Percentiles rank a stretch among this genome's conserved stretches.
Evolutionary conservation across 345 rosid species (phyloP).

Genomic region (Psidium friedrichsthalianum): DNA sequence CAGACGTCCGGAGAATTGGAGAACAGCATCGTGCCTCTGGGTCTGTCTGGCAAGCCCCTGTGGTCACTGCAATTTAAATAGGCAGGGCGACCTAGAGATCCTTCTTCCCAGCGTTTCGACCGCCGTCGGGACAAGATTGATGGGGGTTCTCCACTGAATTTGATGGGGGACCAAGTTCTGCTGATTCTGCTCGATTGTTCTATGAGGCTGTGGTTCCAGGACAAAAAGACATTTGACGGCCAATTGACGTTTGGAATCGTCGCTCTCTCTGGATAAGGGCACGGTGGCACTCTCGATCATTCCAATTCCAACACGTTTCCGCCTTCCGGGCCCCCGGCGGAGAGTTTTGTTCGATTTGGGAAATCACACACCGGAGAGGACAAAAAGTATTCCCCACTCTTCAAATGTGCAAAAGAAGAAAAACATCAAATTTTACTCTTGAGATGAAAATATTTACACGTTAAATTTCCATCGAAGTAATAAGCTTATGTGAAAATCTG

Average conservation of each 20-base stretch:
- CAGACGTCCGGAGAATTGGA: constrained; percentile 13
- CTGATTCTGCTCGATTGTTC: background rate
- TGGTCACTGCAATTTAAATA: background rate
- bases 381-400: background rate
- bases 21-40: background rate
- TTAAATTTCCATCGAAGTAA: background rate
- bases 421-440: background rate
- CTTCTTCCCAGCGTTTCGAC: background rate
- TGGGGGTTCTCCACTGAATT: background rate
- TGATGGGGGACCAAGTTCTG: background rate
- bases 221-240: background rate
- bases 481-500: background rate
- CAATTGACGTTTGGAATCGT: background rate
- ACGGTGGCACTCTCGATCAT: background rate
- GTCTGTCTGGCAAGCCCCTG: background rate
- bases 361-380: fast-evolving
- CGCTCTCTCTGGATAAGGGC: background rate
- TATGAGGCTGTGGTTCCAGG: background rate
- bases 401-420: too few relatives aligned
- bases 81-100: background rate
- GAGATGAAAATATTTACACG: background rate
- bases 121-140: background rate
- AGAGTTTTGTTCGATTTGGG: background rate
- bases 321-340: background rate
- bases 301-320: background rate